phyloP scores from a whole-genome alignment of 495 filamentous ascomycete genomes.

The Talaromyces adpressus region DNA sequence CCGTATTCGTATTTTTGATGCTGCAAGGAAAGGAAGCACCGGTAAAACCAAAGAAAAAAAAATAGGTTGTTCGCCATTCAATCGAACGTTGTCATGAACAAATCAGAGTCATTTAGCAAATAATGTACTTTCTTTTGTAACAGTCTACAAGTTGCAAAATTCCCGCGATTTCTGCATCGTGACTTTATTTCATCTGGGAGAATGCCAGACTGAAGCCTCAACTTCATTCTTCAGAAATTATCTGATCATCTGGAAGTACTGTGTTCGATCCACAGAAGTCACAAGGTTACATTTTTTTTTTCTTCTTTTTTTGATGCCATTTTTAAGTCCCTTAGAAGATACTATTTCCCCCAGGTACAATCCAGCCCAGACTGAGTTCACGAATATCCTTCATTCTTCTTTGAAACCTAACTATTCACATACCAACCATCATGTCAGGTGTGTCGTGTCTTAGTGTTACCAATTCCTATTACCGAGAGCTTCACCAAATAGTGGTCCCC shows the following conservation, averaged over 20 bases:
- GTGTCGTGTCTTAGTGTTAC: not conserved
- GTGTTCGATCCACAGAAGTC: too few relatives aligned
- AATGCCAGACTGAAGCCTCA: too few relatives aligned
- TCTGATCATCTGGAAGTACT: too few relatives aligned
- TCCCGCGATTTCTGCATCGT: not conserved
- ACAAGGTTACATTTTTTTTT: too few relatives aligned
- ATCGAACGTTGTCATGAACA: too few relatives aligned
- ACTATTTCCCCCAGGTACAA: too few relatives aligned
- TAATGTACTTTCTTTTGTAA: not conserved
- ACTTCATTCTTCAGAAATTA: too few relatives aligned
- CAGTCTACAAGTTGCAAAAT: not conserved
- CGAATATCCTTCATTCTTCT: not conserved
- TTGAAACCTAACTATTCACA: not conserved
- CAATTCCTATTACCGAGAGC: not conserved
- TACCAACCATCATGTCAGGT: not conserved
- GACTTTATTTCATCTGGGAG: too few relatives aligned
- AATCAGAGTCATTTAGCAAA: not conserved
- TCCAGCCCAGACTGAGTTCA: not conserved
- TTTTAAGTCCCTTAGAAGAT: too few relatives aligned
- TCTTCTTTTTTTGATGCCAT: too few relatives aligned
- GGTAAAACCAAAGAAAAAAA: too few relatives aligned
- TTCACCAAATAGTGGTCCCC: not conserved
- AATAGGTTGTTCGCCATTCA: too few relatives aligned
- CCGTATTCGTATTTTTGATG: not conserved
- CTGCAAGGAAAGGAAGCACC: not conserved